These are phyloP conservation scores for Friedmanniomyces simplex DNA, from an alignment of 495 filamentous ascomycete species.

Conservation along the genomic window DNA sequence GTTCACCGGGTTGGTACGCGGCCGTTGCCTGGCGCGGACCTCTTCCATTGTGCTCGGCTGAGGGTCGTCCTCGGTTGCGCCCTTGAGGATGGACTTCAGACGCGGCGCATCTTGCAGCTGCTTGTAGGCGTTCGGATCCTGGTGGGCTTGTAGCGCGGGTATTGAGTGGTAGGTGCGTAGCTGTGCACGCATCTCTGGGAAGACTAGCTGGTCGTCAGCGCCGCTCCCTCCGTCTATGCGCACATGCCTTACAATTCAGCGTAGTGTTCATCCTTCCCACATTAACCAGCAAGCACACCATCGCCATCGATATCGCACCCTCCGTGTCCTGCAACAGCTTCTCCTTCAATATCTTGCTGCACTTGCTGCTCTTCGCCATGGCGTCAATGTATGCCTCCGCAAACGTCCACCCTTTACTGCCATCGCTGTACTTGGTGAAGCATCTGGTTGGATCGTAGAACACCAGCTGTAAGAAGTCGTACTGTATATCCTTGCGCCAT, in stretches of 20 bases:
- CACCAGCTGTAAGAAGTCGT: conserved; percentile 82
- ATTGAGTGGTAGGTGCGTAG: conserved; percentile 97
- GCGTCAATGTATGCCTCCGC: conserved; percentile 96
- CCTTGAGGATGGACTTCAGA: conserved; percentile 94
- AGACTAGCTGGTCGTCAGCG: conserved; percentile 49
- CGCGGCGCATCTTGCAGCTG: conserved; percentile 94
- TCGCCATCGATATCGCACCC: conserved; percentile 93
- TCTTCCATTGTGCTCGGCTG: conserved; percentile 81
- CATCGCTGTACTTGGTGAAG: conserved; percentile 78
- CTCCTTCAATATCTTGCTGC: conserved; percentile 93
- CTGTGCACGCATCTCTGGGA: conserved; percentile 98
- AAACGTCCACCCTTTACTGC: conserved; percentile 66
- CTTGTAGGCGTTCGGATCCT: conserved; percentile 93
- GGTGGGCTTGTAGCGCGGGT: conserved; percentile 85
- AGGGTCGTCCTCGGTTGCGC: conserved; percentile 83
- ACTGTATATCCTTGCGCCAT: conserved; percentile 96
- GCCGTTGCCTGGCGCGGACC: conserved; percentile 54
- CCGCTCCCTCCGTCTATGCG: not conserved
- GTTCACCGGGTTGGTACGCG: conserved; percentile 93
- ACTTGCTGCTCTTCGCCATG: conserved; percentile 98
- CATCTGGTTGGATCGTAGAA: conserved; percentile 78
- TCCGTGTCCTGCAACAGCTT: conserved; percentile 88
- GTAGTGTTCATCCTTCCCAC: conserved; percentile 98
- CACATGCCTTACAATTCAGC: conserved; percentile 64
- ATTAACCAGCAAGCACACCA: conserved; percentile 97